phyloP scores from a whole-genome alignment of 2,329 filamentous ascomycete genomes.

The Xylaria sp. region DNA sequence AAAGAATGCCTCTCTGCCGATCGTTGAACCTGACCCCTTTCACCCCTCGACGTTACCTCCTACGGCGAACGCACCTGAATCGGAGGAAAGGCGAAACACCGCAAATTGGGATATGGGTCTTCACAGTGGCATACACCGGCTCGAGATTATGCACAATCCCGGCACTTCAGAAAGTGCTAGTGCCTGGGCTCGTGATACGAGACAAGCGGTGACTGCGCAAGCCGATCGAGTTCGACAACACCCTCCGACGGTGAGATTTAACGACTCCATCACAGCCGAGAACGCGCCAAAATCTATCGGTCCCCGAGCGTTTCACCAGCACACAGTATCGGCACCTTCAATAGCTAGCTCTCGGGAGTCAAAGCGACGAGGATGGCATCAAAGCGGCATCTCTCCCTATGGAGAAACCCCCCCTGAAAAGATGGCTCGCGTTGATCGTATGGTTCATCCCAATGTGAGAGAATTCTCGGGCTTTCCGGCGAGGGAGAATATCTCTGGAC shows the following conservation, averaged over 20 bases:
- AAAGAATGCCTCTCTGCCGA: constrained; percentile 79
- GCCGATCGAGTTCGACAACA: constrained; percentile 61
- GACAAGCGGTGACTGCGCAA: constrained; percentile 65
- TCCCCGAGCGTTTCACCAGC: constrained; percentile 58
- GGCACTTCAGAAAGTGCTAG: constrained; percentile 64
- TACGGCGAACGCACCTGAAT: constrained; percentile 46
- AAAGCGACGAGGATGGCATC: constrained; percentile 79
- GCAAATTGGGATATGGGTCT: constrained; percentile 72
- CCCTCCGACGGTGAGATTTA: constrained; percentile 64
- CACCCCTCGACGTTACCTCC: constrained; percentile 51
- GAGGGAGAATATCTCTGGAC: constrained; percentile 47
- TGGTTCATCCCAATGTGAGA: constrained; percentile 66
- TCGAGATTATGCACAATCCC: constrained; percentile 67
- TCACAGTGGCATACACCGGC: constrained; percentile 71
- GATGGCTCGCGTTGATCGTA: constrained; percentile 62
- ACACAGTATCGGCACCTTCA: constrained; percentile 69
- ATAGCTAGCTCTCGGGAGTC: constrained; percentile 66
- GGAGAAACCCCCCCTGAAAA: constrained; percentile 53
- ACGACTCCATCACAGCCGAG: constrained; percentile 55
- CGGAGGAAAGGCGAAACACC: constrained; percentile 62
- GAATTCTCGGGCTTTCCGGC: constrained; percentile 63
- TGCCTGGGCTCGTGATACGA: constrained; percentile 66
- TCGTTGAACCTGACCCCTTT: constrained; percentile 67
- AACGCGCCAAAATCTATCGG: constrained; percentile 36
- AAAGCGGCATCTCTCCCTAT: constrained; percentile 59